Base-by-base conservation (phyloP, 1,284 basidiomycete genomes). In the Termitomyces sp. region DNA sequence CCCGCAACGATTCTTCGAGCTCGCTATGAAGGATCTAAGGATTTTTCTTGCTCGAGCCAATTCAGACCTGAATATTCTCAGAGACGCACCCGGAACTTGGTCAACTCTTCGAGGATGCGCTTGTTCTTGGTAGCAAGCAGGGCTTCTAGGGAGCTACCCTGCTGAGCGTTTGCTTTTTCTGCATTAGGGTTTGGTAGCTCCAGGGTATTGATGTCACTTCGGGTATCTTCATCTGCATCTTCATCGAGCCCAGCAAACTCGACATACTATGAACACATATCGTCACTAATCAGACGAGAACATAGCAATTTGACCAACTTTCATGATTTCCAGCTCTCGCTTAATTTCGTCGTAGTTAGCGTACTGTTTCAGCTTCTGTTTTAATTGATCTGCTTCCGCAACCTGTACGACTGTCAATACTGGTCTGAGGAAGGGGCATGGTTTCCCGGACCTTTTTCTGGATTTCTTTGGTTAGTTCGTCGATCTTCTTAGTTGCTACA, bases 321-420 rank as follows among this genome's bases (percentile, higher is more conserved):
- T 97, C 91, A 98, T 92, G 62, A 97, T 96, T 65, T 94, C 94
- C 21, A 97, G 79, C 68, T 97, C 95, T 41, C 94, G 86, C 75
- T 97, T 97, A 67, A 97, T 86, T 72, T 97, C 94, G 64, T 98
- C 94, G 64, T 97, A 98, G 68, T 97, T 92, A 3, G 71, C 71
- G 62, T 88, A 91, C 61, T 84, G 83, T 65, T 83, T 84, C 41
- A 96, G 72, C 61, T 83, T 85, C 40, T 73, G 70, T 64, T 81
- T 84, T 1, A 95, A 73, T 55, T 77, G 78, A 13, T 86, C 83
- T 8, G 88, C 75, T 70, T 95, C 92, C 2, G 69, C 65, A 2
- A 68, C 70, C 83, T 86, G 28, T 6, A 55, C 31, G n/a, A 44
- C 49, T 47, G 42, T 63, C 7, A 60, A 39, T 50, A 45, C 17